Base-by-base conservation (phyloP, 2,329 filamentous ascomycete species). In the Fusarium sacchari region DNA sequence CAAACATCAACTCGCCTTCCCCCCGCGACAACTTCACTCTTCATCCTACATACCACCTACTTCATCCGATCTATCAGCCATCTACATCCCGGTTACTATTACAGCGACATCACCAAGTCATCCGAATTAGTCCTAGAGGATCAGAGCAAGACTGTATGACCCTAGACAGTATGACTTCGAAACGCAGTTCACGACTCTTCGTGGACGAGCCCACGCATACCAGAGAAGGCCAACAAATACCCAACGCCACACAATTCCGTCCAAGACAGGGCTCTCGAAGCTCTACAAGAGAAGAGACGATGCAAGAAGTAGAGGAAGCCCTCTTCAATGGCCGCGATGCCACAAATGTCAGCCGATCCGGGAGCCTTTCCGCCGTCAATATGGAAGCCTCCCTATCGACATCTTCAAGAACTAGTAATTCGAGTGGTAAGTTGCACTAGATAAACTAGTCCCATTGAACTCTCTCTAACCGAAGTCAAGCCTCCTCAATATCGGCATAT, bases 211-310 rank as follows among this genome's bases (percentile, higher is more conserved):
- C 55, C 12, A 46, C 60, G 3, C 69, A 69, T 26, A 28, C 46
- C 39, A 63, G 55, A 26, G 71, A 75, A 37, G 49, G 56, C 20
- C 62, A 76, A 15, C 43, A 66, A 52, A 67, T 39, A 26, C 53
- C 67, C 20, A 65, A 20, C 40, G 34, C 71, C 11, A 72, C 76
- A 4, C 73, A 79, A 7, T 79, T 76, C 50, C 72, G 77, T 47
- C 79, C 79, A 43, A 74, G 79, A 62, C 77, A 77, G 34, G 79
- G 74, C 49, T 82, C 80, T 5, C 77, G 77, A 43, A 79, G 75
- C 67, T 77, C 79, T 11, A 60, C 73, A 39, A 77, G 67, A 44
- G 80, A 82, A 40, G 80, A 80, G 37, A 50, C 70, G 53, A 57
- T 76, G 36, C 72, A 77, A 39, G 79, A 80, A 26, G 32, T 70